A percentile compares a stretch with the other conserved stretches of the same genome.
Evolutionary conservation across 2,329 filamentous ascomycete genomes (phyloP).

Genomic region (Nigrograna mackinnonii): DNA sequence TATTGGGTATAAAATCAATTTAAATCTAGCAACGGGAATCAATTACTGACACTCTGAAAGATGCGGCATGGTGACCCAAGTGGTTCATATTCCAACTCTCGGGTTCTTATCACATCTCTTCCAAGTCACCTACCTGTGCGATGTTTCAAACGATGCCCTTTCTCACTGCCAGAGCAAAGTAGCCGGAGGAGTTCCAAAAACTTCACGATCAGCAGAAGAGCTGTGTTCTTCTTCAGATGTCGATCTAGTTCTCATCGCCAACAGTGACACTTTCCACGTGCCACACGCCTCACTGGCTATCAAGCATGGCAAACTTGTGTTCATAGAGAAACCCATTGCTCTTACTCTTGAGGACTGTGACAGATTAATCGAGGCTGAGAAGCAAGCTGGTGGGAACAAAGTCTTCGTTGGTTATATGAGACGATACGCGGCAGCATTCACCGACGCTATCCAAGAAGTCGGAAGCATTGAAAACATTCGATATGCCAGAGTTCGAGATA

Average conservation of each 20-base stretch:
- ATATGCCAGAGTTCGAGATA: constrained; percentile 57
- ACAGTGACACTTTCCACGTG: constrained; percentile 60
- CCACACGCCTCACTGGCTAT: constrained; percentile 56
- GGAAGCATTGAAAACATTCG: constrained; percentile 54
- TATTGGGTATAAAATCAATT: background rate
- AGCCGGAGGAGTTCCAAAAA: constrained; percentile 17
- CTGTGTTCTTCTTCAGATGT: constrained; percentile 49
- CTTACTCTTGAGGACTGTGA: constrained; percentile 52
- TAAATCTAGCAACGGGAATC: background rate
- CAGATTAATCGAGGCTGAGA: constrained; percentile 55
- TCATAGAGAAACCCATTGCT: constrained; percentile 64
- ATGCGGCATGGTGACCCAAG: constrained; percentile 55
- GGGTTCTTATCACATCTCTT: constrained; percentile 48
- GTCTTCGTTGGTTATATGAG: constrained; percentile 66
- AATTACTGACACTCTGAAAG: constrained; percentile 16
- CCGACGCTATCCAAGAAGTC: constrained; percentile 59
- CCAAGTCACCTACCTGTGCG: constrained; percentile 54
- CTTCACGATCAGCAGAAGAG: constrained; percentile 44
- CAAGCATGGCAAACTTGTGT: constrained; percentile 57
- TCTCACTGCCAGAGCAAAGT: constrained; percentile 45
- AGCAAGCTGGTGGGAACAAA: constrained; percentile 35
- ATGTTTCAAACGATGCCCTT: constrained; percentile 50
- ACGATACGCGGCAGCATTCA: constrained; percentile 62
- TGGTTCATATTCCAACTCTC: constrained; percentile 56
- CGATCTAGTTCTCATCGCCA: constrained; percentile 60